Conservation (phyloP, 225 moss, liverwort and hornwort genomes). For the Thuidium tamariscinum region DNA sequence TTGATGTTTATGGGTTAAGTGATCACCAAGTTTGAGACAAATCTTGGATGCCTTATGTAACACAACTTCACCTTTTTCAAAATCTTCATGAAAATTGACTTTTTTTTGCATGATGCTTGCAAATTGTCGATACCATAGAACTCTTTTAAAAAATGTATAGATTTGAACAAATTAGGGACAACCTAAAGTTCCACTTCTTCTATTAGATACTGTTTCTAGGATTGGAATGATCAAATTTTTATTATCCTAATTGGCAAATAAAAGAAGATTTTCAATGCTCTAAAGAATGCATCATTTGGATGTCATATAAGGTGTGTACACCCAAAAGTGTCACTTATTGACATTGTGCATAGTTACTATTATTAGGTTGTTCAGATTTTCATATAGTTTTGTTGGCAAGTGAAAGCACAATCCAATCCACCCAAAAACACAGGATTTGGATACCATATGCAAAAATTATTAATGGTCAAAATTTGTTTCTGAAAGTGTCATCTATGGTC, state of each 20-base stretch:
- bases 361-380: too few relatives aligned
- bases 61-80: neutral
- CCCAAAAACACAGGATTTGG: too few relatives aligned
- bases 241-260: neutral
- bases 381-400: too few relatives aligned
- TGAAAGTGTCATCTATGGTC: too few relatives aligned
- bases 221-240: neutral
- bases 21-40: neutral
- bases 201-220: rapidly evolving
- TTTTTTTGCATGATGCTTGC: neutral
- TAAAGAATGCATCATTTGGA: neutral
- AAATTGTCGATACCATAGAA: neutral
- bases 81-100: neutral
- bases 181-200: too few relatives aligned
- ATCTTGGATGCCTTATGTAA: neutral
- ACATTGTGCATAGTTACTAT: too few relatives aligned
- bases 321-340: too few relatives aligned
- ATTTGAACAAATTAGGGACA: neutral
- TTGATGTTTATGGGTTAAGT: too few relatives aligned
- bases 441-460: too few relatives aligned
- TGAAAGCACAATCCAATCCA: too few relatives aligned
- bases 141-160: rapidly evolving
- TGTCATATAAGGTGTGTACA: too few relatives aligned
- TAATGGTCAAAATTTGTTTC: too few relatives aligned
- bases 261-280: neutral